These are phyloP conservation scores for Apiotrichum domesticum DNA, from an alignment of 1,284 basidiomycete genomes.

Conservation along the genomic window DNA sequence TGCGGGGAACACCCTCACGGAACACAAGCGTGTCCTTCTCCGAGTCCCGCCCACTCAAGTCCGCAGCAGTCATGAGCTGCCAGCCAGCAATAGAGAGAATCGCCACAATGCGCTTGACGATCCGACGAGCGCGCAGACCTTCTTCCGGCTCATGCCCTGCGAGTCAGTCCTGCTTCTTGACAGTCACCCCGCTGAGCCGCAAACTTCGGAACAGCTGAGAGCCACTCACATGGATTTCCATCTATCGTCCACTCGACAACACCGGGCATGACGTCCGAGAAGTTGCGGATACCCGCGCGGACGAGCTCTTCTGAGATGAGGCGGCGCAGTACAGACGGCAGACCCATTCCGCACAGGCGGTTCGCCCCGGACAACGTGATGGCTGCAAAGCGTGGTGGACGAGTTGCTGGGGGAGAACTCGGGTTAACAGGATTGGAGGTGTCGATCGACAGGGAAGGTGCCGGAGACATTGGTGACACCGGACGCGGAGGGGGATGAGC, in stretches of 20 bases:
- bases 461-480: too few relatives aligned
- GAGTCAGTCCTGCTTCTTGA: too few relatives aligned
- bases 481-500: too few relatives aligned
- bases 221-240: neutral
- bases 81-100: constrained; percentile 29
- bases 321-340: neutral
- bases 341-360: neutral
- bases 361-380: neutral
- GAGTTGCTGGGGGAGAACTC: too few relatives aligned
- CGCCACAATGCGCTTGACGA: constrained; percentile 30
- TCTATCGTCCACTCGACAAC: constrained; percentile 1
- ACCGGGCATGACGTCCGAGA: neutral
- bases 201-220: too few relatives aligned
- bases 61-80: constrained; percentile 28
- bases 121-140: constrained; percentile 18
- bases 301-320: neutral
- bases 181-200: too few relatives aligned
- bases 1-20: constrained; percentile 23
- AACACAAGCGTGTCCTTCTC: constrained; percentile 41
- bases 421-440: too few relatives aligned
- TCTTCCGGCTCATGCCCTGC: neutral
- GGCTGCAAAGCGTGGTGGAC: neutral
- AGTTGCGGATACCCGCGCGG: neutral
- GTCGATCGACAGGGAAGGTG: too few relatives aligned
- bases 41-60: constrained; percentile 31